A percentile compares a stretch with the other conserved stretches of the same genome.
These are phyloP conservation scores for Circinella umbellata DNA, from an alignment of 371 early-diverging fungal species.

Conservation along the genomic window DNA sequence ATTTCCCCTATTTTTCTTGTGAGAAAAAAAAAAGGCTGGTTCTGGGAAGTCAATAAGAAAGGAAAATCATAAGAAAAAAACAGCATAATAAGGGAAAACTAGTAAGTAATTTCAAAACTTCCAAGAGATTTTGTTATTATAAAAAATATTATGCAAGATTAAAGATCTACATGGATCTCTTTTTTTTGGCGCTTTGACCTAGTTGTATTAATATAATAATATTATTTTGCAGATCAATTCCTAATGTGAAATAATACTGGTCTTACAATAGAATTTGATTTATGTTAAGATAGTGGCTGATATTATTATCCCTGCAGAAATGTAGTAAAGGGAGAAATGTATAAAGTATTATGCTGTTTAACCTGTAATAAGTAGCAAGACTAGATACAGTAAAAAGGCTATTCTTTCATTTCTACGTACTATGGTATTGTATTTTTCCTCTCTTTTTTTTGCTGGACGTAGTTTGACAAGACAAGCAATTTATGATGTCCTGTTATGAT, in stretches of 20 bases:
- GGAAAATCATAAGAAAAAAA: not conserved
- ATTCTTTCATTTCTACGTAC: no score
- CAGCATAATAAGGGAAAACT: not conserved
- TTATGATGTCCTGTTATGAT: no score
- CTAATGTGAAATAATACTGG: not conserved
- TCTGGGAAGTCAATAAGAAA: not conserved
- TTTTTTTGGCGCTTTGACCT: not conserved
- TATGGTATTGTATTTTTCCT: no score
- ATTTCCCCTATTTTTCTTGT: not conserved
- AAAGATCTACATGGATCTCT: not conserved
- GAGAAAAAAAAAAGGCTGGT: not conserved
- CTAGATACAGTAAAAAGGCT: no score
- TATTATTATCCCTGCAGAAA: not conserved
- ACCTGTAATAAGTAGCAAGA: no score
- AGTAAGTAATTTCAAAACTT: no score
- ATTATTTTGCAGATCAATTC: constrained; percentile 2
- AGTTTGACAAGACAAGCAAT: no score
- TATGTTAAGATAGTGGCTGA: not conserved
- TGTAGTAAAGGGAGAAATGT: no score
- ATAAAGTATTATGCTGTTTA: no score
- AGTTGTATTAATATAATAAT: not conserved
- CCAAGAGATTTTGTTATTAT: no score
- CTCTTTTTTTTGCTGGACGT: no score
- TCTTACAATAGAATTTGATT: not conserved
- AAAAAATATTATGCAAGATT: no score